A percentile compares a stretch with the other conserved stretches of the same genome.
Evolutionary conservation across 2,329 filamentous ascomycete genomes (phyloP).

Genomic region (Karstenula rhodostoma): DNA sequence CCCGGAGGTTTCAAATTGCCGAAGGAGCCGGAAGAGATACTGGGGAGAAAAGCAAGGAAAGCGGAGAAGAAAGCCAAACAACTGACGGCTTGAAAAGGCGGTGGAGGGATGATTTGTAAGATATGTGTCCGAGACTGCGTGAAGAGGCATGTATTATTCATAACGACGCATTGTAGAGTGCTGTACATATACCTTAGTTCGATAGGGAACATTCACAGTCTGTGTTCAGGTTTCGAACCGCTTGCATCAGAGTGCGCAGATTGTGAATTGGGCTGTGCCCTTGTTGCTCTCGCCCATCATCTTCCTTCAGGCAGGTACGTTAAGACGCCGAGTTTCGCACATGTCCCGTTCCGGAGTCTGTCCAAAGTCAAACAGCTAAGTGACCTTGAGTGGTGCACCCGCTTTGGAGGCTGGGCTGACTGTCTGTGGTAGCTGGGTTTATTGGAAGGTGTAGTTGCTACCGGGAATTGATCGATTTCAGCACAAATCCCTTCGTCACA

Average conservation of each 20-base stretch:
- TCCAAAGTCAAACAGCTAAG: neutral
- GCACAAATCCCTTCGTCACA: neutral
- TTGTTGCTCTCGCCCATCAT: neutral
- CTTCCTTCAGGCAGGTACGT: no score
- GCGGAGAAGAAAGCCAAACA: slow-evolving; percentile 32
- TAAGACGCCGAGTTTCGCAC: neutral
- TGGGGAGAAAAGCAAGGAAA: slow-evolving; percentile 28
- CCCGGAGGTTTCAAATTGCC: slow-evolving; percentile 16
- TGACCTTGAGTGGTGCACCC: neutral
- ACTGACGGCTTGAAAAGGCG: slow-evolving; percentile 24
- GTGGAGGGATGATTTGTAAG: slow-evolving; percentile 4
- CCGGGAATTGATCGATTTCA: neutral
- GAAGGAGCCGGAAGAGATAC: no score
- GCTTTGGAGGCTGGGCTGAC: neutral
- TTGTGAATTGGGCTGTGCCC: neutral
- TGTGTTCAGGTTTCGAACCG: neutral
- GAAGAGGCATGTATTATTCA: slow-evolving; percentile 3
- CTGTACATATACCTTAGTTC: slow-evolving; percentile 3
- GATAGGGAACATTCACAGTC: neutral
- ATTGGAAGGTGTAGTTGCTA: neutral
- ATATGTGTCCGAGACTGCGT: slow-evolving; percentile 1
- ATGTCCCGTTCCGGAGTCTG: no score
- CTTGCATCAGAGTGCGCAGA: neutral
- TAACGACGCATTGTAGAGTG: neutral
- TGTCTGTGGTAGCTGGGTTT: neutral